These are phyloP conservation scores for Lachancea lanzarotensis DNA, from an alignment of 805 yeast genomes.

Conservation along the genomic window DNA sequence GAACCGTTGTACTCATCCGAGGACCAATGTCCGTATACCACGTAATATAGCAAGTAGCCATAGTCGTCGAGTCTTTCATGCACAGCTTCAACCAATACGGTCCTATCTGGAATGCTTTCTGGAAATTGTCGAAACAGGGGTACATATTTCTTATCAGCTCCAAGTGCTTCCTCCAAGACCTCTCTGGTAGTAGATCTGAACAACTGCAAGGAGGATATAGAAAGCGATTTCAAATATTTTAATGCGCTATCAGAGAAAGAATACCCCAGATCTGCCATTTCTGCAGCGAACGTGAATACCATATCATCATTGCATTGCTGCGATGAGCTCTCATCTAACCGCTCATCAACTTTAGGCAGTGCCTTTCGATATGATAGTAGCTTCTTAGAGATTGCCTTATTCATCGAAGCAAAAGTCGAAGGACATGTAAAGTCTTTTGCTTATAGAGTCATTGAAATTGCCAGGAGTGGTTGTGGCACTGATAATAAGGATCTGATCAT, in stretches of 20 bases:
- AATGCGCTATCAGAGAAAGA: neutral
- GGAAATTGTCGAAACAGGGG: constrained; percentile 7
- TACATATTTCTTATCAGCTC: constrained; percentile 2
- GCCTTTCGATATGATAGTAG: constrained; percentile 2
- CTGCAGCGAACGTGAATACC: constrained; percentile 3
- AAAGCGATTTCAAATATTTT: neutral
- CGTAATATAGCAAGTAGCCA: neutral
- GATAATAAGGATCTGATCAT: too few species aligned
- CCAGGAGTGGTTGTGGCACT: too few species aligned
- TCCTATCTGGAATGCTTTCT: constrained; percentile 4
- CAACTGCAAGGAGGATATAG: neutral
- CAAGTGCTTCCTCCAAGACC: constrained; percentile 1
- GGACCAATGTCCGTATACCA: constrained; percentile 4
- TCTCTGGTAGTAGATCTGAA: constrained; percentile 2
- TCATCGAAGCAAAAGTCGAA: too few species aligned
- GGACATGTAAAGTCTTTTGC: too few species aligned
- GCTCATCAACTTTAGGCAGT: neutral
- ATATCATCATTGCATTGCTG: constrained; percentile 1
- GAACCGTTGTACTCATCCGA: constrained; percentile 5
- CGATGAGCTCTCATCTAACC: neutral
- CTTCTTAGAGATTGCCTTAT: neutral
- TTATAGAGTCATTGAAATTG: too few species aligned
- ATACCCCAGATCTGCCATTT: constrained; percentile 1
- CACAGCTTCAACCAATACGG: neutral
- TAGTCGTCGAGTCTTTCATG: neutral